These are phyloP conservation scores for Suhomyces kilbournensis DNA, from an alignment of 805 yeast genomes.

Conservation along the genomic window DNA sequence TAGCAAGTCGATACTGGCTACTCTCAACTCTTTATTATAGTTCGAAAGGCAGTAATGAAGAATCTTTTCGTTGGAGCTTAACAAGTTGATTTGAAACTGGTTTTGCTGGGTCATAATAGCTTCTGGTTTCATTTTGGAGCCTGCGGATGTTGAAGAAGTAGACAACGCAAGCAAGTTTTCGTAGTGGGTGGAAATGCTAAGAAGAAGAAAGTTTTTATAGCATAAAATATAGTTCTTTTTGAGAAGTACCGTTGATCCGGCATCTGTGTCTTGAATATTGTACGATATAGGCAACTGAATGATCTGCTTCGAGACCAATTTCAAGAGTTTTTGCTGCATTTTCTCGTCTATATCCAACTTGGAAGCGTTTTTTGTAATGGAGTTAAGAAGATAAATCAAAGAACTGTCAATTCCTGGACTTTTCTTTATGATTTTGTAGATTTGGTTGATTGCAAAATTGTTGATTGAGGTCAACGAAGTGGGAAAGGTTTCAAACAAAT, in stretches of 20 bases:
- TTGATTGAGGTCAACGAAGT: slow-evolving; percentile 34
- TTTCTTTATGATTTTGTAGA: slow-evolving; percentile 40
- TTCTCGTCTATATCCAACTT: slow-evolving; percentile 41
- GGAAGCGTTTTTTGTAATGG: slow-evolving; percentile 33
- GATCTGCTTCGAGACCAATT: slow-evolving; percentile 30
- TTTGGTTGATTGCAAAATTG: slow-evolving; percentile 31
- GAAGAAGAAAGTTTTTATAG: slow-evolving; percentile 29
- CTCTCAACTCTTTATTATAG: slow-evolving; percentile 32
- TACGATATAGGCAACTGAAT: slow-evolving; percentile 17
- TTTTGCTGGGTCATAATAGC: slow-evolving; percentile 39
- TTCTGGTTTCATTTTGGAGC: slow-evolving; percentile 43
- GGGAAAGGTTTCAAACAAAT: slow-evolving; percentile 37
- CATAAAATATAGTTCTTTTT: slow-evolving; percentile 33
- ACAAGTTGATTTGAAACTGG: slow-evolving; percentile 30
- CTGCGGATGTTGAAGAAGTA: slow-evolving; percentile 31
- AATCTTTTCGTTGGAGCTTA: slow-evolving; percentile 29
- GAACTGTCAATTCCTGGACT: slow-evolving; percentile 21
- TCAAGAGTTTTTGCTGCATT: slow-evolving; percentile 32
- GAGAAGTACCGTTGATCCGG: slow-evolving; percentile 19
- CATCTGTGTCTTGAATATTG: slow-evolving; percentile 12
- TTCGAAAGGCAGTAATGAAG: slow-evolving; percentile 30
- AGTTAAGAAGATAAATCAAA: slow-evolving; percentile 29
- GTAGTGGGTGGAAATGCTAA: slow-evolving; percentile 35
- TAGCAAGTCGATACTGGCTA: slow-evolving; percentile 35
- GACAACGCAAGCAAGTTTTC: slow-evolving; percentile 36